Evolutionary conservation across 352 stramenopile genomes (phyloP).

Genomic region (Phytophthora podocarpi): DNA sequence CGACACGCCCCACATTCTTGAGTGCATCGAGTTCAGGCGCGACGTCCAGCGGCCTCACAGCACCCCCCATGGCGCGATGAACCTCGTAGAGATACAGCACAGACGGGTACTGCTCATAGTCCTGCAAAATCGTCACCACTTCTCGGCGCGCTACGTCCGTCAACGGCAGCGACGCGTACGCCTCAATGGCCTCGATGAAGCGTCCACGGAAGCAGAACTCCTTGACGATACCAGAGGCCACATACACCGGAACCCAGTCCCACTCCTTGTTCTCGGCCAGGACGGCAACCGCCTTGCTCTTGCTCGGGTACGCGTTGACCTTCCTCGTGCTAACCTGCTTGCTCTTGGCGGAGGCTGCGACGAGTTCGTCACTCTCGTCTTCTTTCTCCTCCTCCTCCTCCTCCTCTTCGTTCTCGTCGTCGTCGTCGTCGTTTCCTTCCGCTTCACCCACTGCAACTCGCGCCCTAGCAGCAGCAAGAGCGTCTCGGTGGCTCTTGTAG

Average conservation of each 20-base stretch:
- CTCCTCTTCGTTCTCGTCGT: constrained; percentile 24
- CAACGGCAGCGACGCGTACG: constrained; percentile 52
- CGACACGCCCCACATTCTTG: constrained; percentile 43
- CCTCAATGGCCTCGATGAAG: constrained; percentile 56
- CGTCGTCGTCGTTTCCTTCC: constrained; percentile 1
- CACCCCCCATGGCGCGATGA: constrained; percentile 35
- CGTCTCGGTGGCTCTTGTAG: constrained; percentile 29
- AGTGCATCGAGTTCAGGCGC: constrained; percentile 53
- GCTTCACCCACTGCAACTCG: neutral
- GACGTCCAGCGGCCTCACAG: constrained; percentile 43
- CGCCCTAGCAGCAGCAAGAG: constrained; percentile 5
- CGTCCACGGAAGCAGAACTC: constrained; percentile 64
- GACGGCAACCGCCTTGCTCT: constrained; percentile 8
- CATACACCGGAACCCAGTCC: constrained; percentile 35
- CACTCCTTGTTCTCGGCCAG: constrained; percentile 24
- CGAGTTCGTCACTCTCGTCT: constrained; percentile 1
- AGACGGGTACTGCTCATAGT: constrained; percentile 63
- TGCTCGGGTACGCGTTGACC: constrained; percentile 17
- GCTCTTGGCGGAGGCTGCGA: neutral
- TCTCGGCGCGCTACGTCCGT: constrained; percentile 31
- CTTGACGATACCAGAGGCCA: constrained; percentile 38
- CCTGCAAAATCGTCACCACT: constrained; percentile 42
- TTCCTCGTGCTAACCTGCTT: neutral
- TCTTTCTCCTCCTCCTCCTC: neutral
- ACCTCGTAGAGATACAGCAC: constrained; percentile 55